Evolutionary conservation across 805 yeast species (phyloP), one percentile per base, ranked within the genome.

Genomic region (Pichia manshurica): DNA sequence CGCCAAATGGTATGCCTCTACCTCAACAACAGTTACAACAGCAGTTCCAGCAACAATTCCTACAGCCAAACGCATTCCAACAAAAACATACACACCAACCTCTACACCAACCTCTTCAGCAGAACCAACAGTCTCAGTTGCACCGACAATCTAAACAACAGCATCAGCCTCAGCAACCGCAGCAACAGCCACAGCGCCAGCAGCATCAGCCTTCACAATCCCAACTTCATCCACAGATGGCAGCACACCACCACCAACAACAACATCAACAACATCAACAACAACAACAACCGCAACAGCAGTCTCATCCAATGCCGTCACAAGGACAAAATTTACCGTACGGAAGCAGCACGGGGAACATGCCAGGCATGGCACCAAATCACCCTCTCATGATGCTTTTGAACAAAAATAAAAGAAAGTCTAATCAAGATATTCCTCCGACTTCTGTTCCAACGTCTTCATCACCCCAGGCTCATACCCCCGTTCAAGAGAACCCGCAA

Each of bases 331-430:
- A 38, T 10, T 20, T 19, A 16, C 40, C 46, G 33, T 32, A 34
- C 35, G 45, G 33, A 6, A 22, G 17, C 23, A 32, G 15, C 17
- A 5, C 31, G 6, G 33, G 34, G 9, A 13, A 13, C 8, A 22
- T 34, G n/a, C 29, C 29, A 13, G 47, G 47, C 3, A 42, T 47
- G 38, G 19, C 44, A 2, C 50, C 54, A 40, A 49, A 43, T 6
- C 54, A 52, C 29, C 54, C 54, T 28, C 45, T 52, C 16, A 52
- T 52, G 54, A 42, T 48, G 38, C 37, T 52, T 10, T 41, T 52
- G 7, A 47, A 47, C 39, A 50, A 48, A 42, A 51, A 51, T 17
- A 52, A 52, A 31, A 43, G 48, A 22, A 51, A 48, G 28, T 44
- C 49, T 20, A 39, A 13, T 33, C 52, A 48, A 38, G 38, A 42